A percentile compares a stretch with the other conserved stretches of the same genome.
phyloP scores from a whole-genome alignment of 495 filamentous ascomycete species.

The Xylaria cubensis region DNA sequence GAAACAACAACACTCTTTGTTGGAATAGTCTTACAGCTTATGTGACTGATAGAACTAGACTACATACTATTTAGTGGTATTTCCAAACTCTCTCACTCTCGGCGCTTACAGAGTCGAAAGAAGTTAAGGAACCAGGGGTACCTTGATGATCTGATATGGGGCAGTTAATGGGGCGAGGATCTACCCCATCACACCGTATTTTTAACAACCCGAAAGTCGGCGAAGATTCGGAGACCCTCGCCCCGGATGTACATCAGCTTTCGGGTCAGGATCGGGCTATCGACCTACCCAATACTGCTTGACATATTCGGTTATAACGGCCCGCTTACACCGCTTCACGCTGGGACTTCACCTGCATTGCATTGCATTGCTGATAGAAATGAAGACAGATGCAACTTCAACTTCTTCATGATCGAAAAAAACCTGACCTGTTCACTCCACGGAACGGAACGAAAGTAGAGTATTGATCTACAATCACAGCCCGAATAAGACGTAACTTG shows the following conservation, averaged over 20 bases:
- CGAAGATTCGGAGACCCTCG: conserved; percentile 18
- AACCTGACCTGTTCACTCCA: neutral
- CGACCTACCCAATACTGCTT: neutral
- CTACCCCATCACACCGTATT: conserved; percentile 7
- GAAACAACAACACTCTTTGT: too few relatives aligned
- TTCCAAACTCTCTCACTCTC: neutral
- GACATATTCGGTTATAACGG: neutral
- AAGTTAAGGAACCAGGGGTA: neutral
- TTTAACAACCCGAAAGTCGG: conserved; percentile 16
- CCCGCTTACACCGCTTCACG: conserved; percentile 16
- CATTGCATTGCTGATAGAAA: conserved; percentile 4
- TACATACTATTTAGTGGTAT: neutral
- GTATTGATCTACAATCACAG: neutral
- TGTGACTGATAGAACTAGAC: neutral
- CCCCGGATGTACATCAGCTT: conserved; percentile 7
- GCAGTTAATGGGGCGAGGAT: neutral
- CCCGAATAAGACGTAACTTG: neutral
- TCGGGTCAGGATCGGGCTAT: neutral
- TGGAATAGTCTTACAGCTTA: neutral
- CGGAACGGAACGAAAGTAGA: neutral
- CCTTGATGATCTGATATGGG: conserved; percentile 4
- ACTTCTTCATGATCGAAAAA: neutral
- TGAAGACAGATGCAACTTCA: neutral
- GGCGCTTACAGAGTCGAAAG: neutral
- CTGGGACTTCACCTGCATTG: conserved; percentile 3